Conservation (phyloP, 2,329 filamentous ascomycete genomes). For the Fusarium citri region DNA sequence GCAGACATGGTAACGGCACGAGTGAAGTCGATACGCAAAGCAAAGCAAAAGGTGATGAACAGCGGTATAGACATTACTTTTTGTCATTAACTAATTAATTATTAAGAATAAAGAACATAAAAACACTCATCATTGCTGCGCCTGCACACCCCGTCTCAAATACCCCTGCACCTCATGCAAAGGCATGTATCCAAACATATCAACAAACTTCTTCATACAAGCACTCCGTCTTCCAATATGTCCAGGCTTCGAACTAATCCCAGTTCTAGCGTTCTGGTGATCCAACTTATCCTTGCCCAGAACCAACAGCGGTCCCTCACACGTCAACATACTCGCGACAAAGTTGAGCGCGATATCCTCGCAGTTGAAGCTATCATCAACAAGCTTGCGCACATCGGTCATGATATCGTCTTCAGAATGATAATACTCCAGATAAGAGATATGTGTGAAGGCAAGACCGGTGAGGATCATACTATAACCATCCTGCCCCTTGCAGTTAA, state of each 20-base stretch:
- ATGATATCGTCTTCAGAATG: slow-evolving; percentile 47
- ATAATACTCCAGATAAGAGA: slow-evolving; percentile 53
- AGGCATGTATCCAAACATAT: slow-evolving; percentile 1
- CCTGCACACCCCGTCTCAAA: background rate
- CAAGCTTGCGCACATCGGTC: slow-evolving; percentile 47
- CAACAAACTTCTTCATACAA: background rate
- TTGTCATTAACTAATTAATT: background rate
- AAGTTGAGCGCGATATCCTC: slow-evolving; percentile 55
- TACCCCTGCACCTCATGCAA: background rate
- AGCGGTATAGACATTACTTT: too few species aligned
- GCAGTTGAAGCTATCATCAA: slow-evolving; percentile 53
- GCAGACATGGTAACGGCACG: too few species aligned
- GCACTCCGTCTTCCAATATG: background rate
- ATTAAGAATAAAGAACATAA: background rate
- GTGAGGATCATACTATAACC: slow-evolving; percentile 53
- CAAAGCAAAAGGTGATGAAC: too few species aligned
- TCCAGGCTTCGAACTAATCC: background rate
- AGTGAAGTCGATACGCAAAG: too few species aligned
- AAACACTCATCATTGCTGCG: background rate
- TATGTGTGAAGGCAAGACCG: slow-evolving; percentile 52
- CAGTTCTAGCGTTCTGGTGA: background rate
- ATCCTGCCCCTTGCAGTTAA: slow-evolving; percentile 41
- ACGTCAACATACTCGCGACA: slow-evolving; percentile 48
- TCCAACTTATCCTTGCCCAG: slow-evolving; percentile 33
- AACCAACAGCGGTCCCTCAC: slow-evolving; percentile 49